Percentiles rank a stretch among this genome's conserved stretches.
Conservation (phyloP, 1,139 yeast genomes). For the Blastobotrys elegans region DNA sequence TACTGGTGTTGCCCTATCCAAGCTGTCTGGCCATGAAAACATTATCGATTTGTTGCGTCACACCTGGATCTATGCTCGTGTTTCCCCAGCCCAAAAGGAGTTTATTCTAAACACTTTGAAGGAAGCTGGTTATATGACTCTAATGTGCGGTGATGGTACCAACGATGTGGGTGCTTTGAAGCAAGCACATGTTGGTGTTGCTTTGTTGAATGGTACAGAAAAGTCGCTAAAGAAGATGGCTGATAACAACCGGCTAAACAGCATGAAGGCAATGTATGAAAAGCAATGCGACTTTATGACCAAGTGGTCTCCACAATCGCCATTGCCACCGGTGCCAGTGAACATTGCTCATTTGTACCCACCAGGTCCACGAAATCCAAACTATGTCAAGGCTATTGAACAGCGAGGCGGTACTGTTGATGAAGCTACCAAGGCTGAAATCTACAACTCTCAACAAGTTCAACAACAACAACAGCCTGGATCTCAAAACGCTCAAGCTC, state of each 20-base stretch:
- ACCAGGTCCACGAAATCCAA: slow-evolving; percentile 90
- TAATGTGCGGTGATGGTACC: slow-evolving; percentile 99
- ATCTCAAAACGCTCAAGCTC: slow-evolving; percentile 28
- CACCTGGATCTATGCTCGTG: slow-evolving; percentile 98
- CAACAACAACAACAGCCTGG: slow-evolving; percentile 43
- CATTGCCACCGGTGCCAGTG: slow-evolving; percentile 89
- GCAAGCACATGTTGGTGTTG: slow-evolving; percentile 98
- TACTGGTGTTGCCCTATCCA: slow-evolving; percentile 84
- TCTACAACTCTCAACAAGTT: slow-evolving; percentile 36
- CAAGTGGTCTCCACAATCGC: slow-evolving; percentile 64
- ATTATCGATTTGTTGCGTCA: slow-evolving; percentile 70
- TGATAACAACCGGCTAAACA: slow-evolving; percentile 69
- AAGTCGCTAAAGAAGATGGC: slow-evolving; percentile 88
- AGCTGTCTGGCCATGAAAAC: slow-evolving; percentile 50
- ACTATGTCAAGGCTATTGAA: slow-evolving; percentile 80
- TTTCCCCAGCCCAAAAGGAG: slow-evolving; percentile 94
- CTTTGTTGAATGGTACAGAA: slow-evolving; percentile 92
- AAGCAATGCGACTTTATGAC: slow-evolving; percentile 76
- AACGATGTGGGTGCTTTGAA: slow-evolving; percentile 99
- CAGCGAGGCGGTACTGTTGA: slow-evolving; percentile 62
- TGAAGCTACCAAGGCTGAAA: slow-evolving; percentile 54
- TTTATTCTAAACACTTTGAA: slow-evolving; percentile 78
- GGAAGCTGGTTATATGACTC: slow-evolving; percentile 83
- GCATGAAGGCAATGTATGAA: slow-evolving; percentile 63
- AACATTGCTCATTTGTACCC: slow-evolving; percentile 92